Base-by-base conservation (phyloP, 2,329 filamentous ascomycete species). In the Scorias spongiosa region DNA sequence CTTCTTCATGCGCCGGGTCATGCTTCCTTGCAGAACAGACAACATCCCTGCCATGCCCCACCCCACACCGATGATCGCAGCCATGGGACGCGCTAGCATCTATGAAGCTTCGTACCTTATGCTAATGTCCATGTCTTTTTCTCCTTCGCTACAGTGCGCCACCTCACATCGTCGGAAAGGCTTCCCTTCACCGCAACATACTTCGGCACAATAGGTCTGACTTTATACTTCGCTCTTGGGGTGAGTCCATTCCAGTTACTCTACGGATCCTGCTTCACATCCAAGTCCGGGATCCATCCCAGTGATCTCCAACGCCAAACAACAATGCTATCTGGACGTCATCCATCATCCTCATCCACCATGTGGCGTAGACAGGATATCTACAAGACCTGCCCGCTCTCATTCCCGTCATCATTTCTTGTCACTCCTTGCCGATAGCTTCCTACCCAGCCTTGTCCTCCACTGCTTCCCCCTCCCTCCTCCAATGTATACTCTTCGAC, bases 171-270 rank as follows among this genome's bases (percentile, higher is more conserved):
- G 45, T 77, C 81, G 43, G 74, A 86, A 55, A 78, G 91, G 54
- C 69, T 96, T 49, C 91, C 91, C 2, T 96, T 96, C 61, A 95
- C 89, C 28, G 83, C 81, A 39, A 84, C 86, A 48, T 96, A 96
- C 70, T 94, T 96, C 68, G 87, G 88, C 42, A 91, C 86, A 49
- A 94, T 96, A 57, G 75, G 70, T 39, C 67, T 96, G 59, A 96
- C 91, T 10, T 72, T 96, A 20, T 93, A 89, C 64, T 95, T 94
- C 65, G 82, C 88, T 44, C 70, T 95, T 55, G 87, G 87, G 58
- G 89, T 95, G 74, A 77, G 85, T 81, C 51, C 39, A 41, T 20
- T 14, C 36, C 29, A 26, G 44, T 45, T 37, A 39, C 36, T 36
- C 3, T 36, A 34, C 36, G 40, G 40, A 46, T 41, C 44, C 43